Base-by-base conservation (phyloP, 2,329 filamentous ascomycete species). In the Apiospora saccharicola region DNA sequence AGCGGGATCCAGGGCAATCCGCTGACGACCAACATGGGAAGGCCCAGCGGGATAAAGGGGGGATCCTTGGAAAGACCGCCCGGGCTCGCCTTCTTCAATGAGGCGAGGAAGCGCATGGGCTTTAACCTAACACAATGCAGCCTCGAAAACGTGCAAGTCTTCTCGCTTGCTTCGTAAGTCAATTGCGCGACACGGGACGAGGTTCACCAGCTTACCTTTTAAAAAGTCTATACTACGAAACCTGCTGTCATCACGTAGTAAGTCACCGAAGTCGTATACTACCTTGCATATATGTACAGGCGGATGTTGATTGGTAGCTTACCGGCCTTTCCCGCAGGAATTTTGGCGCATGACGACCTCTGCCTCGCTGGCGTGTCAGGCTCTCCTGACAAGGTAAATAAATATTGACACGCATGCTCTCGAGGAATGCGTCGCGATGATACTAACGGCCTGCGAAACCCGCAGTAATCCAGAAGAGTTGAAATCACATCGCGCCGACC, bases 61-160 rank as follows among this genome's bases (percentile, higher is more conserved):
- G 87, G 88, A 0, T 84, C 85, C 2, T 75, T 79, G 2, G 81
- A 83, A 19, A 82, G 81, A 24, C 89, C 89, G 2, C 90, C 90
- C 0, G 90, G 90, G 0, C 78, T 91, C 3, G 83, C 84, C 0
- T 84, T 90, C 47, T 91, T 91, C 80, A 91, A 91, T 74, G 90
- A 91, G 78, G 90, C 89, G 22, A 84, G 90, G 69, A 86, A 85
- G 72, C 83, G 88, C n/a, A 84, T 91, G 77, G 90, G 90, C 0
- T 90, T 90, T 77, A 83, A 86, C 13, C 76, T 87, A 70, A 86
- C 86, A 1, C 85, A 89, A 34, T 88, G 85, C 76, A 88, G 85
- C 69, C 78, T 91, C 37, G 89, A 90, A 75, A 90, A 88, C 73
- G 84, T 91, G 10, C 90, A 91, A 76, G 86, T 90, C 67, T 86